A percentile compares a stretch with the other conserved stretches of the same genome.
These are phyloP conservation scores for Cadophora sp. DNA, from an alignment of 2,329 filamentous ascomycete genomes.

Conservation along the genomic window DNA sequence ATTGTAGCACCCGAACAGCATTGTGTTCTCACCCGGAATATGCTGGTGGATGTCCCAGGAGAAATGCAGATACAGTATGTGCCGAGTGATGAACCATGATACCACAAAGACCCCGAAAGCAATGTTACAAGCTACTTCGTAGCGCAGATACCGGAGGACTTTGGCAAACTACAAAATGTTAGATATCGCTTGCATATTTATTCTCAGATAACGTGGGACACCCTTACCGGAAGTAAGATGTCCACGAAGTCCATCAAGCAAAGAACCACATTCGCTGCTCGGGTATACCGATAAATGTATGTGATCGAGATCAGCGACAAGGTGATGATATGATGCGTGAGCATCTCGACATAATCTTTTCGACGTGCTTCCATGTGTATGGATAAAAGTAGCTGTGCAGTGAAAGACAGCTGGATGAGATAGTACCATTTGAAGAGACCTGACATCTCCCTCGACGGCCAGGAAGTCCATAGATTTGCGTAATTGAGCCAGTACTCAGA, in stretches of 20 bases:
- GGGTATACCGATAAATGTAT: neutral
- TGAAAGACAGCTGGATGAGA: neutral
- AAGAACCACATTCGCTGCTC: neutral
- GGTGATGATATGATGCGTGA: neutral
- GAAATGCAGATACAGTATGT: neutral
- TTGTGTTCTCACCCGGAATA: neutral
- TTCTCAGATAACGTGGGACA: too few relatives aligned
- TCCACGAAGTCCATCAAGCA: neutral
- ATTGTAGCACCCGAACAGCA: neutral
- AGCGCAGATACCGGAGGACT: neutral
- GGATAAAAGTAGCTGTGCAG: neutral
- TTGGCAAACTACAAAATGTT: neutral
- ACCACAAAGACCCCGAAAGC: neutral
- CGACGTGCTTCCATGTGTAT: neutral
- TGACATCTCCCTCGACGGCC: neutral
- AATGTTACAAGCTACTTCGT: neutral
- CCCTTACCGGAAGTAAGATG: neutral
- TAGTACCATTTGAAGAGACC: neutral
- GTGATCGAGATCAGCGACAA: neutral
- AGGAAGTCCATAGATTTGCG: neutral
- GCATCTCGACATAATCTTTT: slow-evolving; percentile 1
- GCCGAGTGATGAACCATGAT: slow-evolving; percentile 6
- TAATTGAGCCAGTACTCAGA: neutral
- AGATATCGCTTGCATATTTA: neutral
- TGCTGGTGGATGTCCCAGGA: neutral